Evolutionary conservation across 768 basidiomycete genomes (phyloP).

Genomic region (Mycena polygramma): DNA sequence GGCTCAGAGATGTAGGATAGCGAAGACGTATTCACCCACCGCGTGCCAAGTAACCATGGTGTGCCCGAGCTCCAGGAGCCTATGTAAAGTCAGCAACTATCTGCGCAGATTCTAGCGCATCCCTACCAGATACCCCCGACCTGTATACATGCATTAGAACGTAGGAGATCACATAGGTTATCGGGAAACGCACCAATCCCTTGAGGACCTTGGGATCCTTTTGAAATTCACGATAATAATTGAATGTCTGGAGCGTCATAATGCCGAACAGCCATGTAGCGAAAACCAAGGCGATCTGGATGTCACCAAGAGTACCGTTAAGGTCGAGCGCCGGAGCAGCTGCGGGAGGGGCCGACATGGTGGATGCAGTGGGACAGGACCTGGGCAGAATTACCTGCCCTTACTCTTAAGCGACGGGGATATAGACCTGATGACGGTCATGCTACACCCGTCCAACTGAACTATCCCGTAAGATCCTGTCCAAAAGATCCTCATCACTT

Average conservation of each 20-base stretch:
- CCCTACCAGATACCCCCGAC: neutral
- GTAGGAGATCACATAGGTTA: neutral
- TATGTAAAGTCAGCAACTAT: neutral
- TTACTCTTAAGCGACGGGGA: neutral
- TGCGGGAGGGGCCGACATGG: neutral
- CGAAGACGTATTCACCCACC: neutral
- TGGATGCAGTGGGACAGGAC: neutral
- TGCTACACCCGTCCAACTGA: too few relatives aligned
- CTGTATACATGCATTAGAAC: neutral
- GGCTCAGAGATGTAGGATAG: neutral
- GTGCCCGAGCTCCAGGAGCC: neutral
- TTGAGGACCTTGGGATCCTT: neutral
- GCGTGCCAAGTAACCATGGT: neutral
- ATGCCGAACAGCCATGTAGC: constrained; percentile 13
- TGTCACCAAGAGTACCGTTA: neutral
- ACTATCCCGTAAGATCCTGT: too few relatives aligned
- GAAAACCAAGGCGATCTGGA: neutral
- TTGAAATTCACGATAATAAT: constrained; percentile 13
- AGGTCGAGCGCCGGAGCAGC: neutral
- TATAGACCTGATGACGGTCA: too few relatives aligned
- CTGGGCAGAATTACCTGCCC: neutral
- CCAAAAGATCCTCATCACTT: too few relatives aligned
- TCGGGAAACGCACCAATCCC: neutral
- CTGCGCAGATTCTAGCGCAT: neutral
- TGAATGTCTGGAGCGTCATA: neutral